Conservation (phyloP, 352 stramenopile genomes). For the Globisporangium canariense region DNA sequence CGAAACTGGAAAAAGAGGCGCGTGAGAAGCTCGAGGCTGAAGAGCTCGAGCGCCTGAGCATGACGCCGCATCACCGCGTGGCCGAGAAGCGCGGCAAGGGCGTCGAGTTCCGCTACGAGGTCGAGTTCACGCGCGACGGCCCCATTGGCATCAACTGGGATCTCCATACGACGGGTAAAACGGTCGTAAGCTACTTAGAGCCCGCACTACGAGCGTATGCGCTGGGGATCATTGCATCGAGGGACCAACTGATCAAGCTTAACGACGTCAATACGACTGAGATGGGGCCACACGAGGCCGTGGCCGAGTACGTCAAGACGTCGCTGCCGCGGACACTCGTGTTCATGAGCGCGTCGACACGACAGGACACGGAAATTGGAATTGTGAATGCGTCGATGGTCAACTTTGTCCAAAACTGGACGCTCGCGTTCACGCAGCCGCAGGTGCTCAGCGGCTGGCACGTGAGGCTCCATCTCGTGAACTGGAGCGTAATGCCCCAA, state of each 20-base stretch:
- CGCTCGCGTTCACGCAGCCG: conserved; percentile 41
- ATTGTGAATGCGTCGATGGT: neutral
- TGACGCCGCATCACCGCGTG: conserved; percentile 48
- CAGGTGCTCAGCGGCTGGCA: conserved; percentile 46
- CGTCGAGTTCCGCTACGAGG: conserved; percentile 65
- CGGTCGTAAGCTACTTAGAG: conserved; percentile 60
- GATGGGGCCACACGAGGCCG: conserved; percentile 50
- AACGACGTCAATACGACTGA: conserved; percentile 63
- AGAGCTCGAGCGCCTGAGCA: conserved; percentile 45
- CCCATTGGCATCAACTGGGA: conserved; percentile 76
- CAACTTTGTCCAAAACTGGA: conserved; percentile 42
- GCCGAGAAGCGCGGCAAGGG: conserved; percentile 36
- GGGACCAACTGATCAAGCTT: conserved; percentile 58
- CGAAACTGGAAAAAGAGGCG: conserved; percentile 26
- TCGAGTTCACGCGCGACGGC: conserved; percentile 46
- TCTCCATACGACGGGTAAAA: conserved; percentile 40
- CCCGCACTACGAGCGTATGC: conserved; percentile 40
- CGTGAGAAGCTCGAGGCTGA: conserved; percentile 35
- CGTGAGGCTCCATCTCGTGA: conserved; percentile 48
- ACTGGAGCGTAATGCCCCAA: conserved; percentile 48
- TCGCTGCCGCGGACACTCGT: conserved; percentile 46
- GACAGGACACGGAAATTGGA: conserved; percentile 15
- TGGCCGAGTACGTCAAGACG: conserved; percentile 44
- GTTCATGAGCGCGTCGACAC: conserved; percentile 32
- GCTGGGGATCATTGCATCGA: conserved; percentile 44